phyloP scores from a whole-genome alignment of 225 moss, liverwort and hornwort species.

The Marchantia polymorpha region DNA sequence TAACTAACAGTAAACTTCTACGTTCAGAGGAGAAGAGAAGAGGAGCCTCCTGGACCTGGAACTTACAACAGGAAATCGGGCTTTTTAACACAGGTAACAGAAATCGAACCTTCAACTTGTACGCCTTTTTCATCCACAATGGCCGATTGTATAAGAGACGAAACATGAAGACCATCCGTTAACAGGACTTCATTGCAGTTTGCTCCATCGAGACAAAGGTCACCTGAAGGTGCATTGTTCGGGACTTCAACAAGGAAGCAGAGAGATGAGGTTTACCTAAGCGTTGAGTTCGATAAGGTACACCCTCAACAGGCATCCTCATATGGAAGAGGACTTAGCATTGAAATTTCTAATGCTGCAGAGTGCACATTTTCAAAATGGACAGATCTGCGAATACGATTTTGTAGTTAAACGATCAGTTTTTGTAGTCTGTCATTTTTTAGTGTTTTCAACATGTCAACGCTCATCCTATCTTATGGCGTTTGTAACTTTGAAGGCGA shows the following conservation, averaged over 20 bases:
- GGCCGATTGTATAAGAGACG: neutral
- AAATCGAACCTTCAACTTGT: neutral
- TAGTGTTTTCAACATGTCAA: neutral
- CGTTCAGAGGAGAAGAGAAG: constrained; percentile 54
- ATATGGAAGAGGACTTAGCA: neutral
- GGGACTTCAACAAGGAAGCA: constrained; percentile 73
- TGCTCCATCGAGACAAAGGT: constrained; percentile 55
- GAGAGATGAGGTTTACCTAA: constrained; percentile 74
- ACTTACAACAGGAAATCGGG: constrained; percentile 70
- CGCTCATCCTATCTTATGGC: neutral
- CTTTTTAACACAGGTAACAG: constrained; percentile 66
- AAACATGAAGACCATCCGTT: neutral
- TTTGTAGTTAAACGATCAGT: neutral
- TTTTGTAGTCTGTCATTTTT: neutral
- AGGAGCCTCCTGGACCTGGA: constrained; percentile 81
- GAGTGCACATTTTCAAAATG: neutral
- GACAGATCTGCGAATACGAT: neutral
- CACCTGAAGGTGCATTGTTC: constrained; percentile 72
- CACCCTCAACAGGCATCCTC: neutral
- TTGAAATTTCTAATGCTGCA: neutral
- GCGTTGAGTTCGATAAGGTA: constrained; percentile 87
- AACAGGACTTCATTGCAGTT: constrained; percentile 28
- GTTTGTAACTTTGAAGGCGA: constrained; percentile 33
- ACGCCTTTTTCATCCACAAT: neutral
- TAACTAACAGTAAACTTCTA: neutral